These are phyloP conservation scores for Mycena filopes DNA, from an alignment of 768 basidiomycete genomes.

Conservation along the genomic window DNA sequence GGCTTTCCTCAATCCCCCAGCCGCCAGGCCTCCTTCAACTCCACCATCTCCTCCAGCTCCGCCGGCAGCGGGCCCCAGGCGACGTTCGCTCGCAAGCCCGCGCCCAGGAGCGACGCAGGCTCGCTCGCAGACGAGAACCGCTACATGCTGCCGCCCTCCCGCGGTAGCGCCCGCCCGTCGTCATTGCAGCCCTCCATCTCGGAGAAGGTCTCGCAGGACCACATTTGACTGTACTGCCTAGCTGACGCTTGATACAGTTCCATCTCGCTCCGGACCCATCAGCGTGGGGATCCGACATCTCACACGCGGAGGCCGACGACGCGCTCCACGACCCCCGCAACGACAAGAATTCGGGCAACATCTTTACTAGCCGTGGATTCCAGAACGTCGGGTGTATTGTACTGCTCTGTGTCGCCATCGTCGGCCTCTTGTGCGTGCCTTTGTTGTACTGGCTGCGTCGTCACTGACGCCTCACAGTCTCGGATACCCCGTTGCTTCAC, in stretches of 20 bases:
- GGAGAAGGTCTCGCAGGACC: constrained; percentile 3
- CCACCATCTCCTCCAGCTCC: not conserved
- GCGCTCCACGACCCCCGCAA: constrained; percentile 68
- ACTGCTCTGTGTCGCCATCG: constrained; percentile 43
- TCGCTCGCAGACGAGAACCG: constrained; percentile 16
- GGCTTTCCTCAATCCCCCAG: not conserved
- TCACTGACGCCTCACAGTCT: constrained; percentile 73
- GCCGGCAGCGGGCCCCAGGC: constrained; percentile 1
- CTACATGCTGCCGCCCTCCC: constrained; percentile 11
- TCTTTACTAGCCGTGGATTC: constrained; percentile 66
- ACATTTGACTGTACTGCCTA: too few species aligned
- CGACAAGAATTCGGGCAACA: constrained; percentile 56
- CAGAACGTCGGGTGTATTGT: constrained; percentile 62
- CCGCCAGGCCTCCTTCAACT: not conserved
- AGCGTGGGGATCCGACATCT: constrained; percentile 52
- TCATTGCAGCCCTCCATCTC: constrained; percentile 13
- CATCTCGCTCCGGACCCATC: constrained; percentile 59
- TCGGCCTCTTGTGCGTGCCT: constrained; percentile 51
- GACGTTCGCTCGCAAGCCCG: constrained; percentile 3
- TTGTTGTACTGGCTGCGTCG: constrained; percentile 58
- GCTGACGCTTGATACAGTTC: constrained; percentile 44
- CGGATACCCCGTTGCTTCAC: constrained; percentile 50
- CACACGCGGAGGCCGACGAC: constrained; percentile 60
- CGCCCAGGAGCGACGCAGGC: constrained; percentile 12
- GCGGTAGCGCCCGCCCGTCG: constrained; percentile 2